These are phyloP conservation scores for Kandelia obovata DNA, from an alignment of 345 rosid genomes.

Conservation along the genomic window DNA sequence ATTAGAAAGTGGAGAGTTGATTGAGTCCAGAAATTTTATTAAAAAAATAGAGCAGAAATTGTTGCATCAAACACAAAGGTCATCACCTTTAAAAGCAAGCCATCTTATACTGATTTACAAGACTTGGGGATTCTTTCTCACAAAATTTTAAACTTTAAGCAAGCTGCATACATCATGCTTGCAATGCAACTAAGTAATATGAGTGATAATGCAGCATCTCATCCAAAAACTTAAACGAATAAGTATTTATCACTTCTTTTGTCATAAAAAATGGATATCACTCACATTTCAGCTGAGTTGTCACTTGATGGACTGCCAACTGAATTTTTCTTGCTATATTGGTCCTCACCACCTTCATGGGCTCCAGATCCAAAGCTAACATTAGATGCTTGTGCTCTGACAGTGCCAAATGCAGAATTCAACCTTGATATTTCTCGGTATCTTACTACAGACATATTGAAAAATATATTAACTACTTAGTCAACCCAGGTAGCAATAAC, in stretches of 20 bases:
- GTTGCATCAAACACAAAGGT: no score
- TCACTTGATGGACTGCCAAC: slow-evolving; percentile 36
- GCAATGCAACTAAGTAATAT: background rate
- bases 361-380: slow-evolving; percentile 68
- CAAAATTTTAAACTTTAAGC: no score
- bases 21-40: no score
- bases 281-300: slow-evolving; percentile 57
- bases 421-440: slow-evolving; percentile 46
- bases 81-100: no score
- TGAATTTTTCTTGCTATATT: slow-evolving; percentile 38
- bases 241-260: background rate
- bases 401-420: slow-evolving; percentile 26
- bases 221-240: background rate
- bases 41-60: no score
- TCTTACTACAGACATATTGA: slow-evolving; percentile 53
- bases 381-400: slow-evolving; percentile 63
- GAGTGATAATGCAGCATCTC: background rate
- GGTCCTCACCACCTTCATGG: slow-evolving; percentile 50
- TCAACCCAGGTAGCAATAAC: background rate
- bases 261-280: slow-evolving; percentile 6
- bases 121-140: no score
- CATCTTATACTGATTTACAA: no score
- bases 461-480: slow-evolving; percentile 8
- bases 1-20: background rate
- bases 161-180: no score